Evolutionary conservation across 1,139 yeast species (phyloP).

Genomic region (Scheffersomyces illinoinensis): DNA sequence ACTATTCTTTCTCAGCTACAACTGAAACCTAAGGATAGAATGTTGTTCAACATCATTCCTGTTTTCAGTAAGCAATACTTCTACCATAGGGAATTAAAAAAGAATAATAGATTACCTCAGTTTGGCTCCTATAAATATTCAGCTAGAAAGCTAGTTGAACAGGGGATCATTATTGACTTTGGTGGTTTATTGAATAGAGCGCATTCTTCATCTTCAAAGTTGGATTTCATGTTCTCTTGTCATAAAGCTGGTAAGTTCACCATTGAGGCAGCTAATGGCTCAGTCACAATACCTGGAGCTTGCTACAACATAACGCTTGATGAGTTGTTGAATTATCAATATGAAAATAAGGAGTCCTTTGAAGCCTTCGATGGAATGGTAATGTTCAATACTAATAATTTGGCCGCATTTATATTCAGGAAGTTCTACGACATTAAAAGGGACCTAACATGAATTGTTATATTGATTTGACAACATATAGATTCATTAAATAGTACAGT

Average conservation of each 20-base stretch:
- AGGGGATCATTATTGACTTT: conserved; percentile 63
- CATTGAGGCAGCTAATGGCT: conserved; percentile 58
- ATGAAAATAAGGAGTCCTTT: conserved; percentile 52
- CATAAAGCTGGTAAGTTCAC: conserved; percentile 72
- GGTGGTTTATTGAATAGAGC: conserved; percentile 47
- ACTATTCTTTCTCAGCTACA: conserved; percentile 64
- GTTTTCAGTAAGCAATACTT: conserved; percentile 80
- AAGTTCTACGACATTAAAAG: conserved; percentile 60
- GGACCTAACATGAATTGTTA: conserved; percentile 5
- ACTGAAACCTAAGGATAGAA: conserved; percentile 51
- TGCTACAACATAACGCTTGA: conserved; percentile 59
- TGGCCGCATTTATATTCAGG: conserved; percentile 67
- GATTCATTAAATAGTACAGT: not conserved
- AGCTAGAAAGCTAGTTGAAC: conserved; percentile 73
- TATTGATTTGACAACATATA: not conserved
- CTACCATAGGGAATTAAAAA: conserved; percentile 71
- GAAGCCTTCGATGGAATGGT: conserved; percentile 66
- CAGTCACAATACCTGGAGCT: conserved; percentile 54
- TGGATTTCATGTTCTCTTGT: conserved; percentile 75
- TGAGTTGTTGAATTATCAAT: conserved; percentile 68
- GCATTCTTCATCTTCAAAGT: conserved; percentile 55
- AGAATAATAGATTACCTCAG: conserved; percentile 66
- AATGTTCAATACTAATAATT: conserved; percentile 62
- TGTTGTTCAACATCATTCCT: conserved; percentile 52
- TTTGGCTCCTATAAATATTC: conserved; percentile 86